Evolutionary conservation across 768 basidiomycete genomes (phyloP).

Genomic region (Mycena venus): DNA sequence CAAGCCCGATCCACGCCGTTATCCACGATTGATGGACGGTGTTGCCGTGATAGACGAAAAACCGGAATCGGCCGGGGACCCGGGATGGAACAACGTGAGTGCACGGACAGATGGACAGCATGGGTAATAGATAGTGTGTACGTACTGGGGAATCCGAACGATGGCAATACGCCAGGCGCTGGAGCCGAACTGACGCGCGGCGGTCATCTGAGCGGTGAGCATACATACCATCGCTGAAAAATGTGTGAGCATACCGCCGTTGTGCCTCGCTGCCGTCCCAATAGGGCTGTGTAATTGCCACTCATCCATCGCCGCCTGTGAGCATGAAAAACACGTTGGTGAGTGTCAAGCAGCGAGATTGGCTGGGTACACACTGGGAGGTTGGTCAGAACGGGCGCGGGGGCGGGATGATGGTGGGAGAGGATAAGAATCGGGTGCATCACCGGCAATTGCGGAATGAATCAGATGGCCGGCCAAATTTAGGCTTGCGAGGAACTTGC

Average conservation of each 20-base stretch:
- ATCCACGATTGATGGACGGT: neutral
- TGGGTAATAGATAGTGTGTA: neutral
- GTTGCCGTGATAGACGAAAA: neutral
- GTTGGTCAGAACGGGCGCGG: neutral
- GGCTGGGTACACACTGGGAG: neutral
- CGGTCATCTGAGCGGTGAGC: neutral
- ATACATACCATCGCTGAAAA: neutral
- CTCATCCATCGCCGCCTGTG: neutral
- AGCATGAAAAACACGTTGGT: neutral
- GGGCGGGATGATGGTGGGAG: conserved; percentile 10
- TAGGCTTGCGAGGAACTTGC: conserved; percentile 11
- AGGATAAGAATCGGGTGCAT: conserved; percentile 2
- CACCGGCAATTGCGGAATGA: neutral
- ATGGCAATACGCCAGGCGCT: neutral
- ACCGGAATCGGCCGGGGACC: neutral
- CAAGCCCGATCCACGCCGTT: too few species aligned
- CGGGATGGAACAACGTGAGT: neutral
- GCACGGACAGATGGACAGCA: neutral
- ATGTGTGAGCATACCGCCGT: neutral
- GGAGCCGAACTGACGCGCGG: neutral
- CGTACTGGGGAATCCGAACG: neutral
- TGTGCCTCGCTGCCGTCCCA: conserved; percentile 6
- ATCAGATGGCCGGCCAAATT: conserved; percentile 7
- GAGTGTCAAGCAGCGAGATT: neutral
- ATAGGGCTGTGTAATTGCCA: neutral